Evolutionary conservation across 1,139 yeast species (phyloP).

Genomic region (Yamadazyma buinensis): DNA sequence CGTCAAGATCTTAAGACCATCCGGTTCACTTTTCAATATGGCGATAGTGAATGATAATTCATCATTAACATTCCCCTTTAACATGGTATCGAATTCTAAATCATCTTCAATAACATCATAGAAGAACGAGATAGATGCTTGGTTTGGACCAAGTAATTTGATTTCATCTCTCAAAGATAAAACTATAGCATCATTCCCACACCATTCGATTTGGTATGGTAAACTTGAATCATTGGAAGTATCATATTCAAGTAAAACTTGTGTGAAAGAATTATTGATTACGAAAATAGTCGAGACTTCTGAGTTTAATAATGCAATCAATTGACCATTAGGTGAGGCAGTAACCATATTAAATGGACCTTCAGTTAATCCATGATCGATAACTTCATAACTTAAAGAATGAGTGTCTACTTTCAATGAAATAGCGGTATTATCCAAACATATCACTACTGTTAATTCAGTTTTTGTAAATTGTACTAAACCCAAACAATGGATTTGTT

Average conservation of each 20-base stretch:
- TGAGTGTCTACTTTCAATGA: constrained; percentile 25
- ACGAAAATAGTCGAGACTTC: constrained; percentile 47
- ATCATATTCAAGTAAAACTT: constrained; percentile 51
- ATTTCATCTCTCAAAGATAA: constrained; percentile 60
- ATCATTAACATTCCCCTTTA: constrained; percentile 19
- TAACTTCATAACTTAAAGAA: constrained; percentile 20
- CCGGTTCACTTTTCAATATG: constrained; percentile 49
- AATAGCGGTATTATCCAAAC: constrained; percentile 28
- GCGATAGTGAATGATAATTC: constrained; percentile 34
- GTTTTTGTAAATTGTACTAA: constrained; percentile 9
- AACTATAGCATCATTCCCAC: constrained; percentile 80
- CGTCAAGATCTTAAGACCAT: constrained; percentile 71
- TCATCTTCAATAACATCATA: constrained; percentile 38
- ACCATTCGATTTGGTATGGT: constrained; percentile 63
- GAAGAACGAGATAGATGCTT: constrained; percentile 49
- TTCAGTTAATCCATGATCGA: constrained; percentile 42
- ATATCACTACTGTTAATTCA: constrained; percentile 21
- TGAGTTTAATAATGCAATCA: constrained; percentile 54
- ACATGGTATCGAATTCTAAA: constrained; percentile 28
- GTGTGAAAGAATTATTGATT: constrained; percentile 47
- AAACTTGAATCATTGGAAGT: constrained; percentile 32
- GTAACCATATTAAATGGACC: constrained; percentile 56
- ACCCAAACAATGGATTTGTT: constrained; percentile 16
- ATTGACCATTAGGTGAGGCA: constrained; percentile 58
- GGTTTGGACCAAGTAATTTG: constrained; percentile 68